Percentiles rank a stretch among this genome's conserved stretches.
Conservation (phyloP, 352 stramenopile genomes). For the Globisporangium heterothallicum region DNA sequence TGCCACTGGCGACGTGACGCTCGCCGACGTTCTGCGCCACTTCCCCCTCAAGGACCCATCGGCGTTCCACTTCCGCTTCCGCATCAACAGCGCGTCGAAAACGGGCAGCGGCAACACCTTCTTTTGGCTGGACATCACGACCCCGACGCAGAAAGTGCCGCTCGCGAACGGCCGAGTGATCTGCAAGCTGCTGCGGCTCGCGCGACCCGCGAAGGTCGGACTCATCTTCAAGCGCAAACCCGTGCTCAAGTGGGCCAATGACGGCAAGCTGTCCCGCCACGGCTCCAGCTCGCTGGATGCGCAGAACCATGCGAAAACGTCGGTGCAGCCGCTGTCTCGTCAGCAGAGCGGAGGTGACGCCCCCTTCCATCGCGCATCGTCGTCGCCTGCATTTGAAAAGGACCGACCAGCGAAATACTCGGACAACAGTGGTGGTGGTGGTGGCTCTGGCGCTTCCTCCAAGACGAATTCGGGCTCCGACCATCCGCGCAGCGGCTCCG, state of each 20-base stretch:
- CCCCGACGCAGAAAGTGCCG: slow-evolving; percentile 57
- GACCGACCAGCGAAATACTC: slow-evolving; percentile 63
- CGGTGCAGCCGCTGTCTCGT: slow-evolving; percentile 19
- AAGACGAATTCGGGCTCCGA: no score
- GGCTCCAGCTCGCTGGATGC: slow-evolving; percentile 1
- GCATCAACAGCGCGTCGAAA: slow-evolving; percentile 49
- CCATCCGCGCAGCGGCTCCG: slow-evolving; percentile 3
- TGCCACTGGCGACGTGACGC: slow-evolving; percentile 45
- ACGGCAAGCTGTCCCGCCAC: slow-evolving; percentile 14
- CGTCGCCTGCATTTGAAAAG: slow-evolving; percentile 38
- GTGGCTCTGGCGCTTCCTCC: no score
- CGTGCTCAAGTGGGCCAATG: slow-evolving; percentile 53
- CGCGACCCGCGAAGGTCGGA: slow-evolving; percentile 43
- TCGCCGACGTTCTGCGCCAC: slow-evolving; percentile 58
- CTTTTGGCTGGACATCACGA: slow-evolving; percentile 72
- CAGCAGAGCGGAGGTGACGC: slow-evolving; percentile 14
- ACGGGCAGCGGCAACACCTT: slow-evolving; percentile 44
- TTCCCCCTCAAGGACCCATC: slow-evolving; percentile 48
- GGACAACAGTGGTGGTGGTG: slow-evolving; percentile 33
- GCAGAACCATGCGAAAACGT: slow-evolving; percentile 9
- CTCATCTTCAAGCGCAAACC: slow-evolving; percentile 73
- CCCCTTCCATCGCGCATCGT: slow-evolving; percentile 41
- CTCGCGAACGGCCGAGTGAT: slow-evolving; percentile 74
- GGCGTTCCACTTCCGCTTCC: slow-evolving; percentile 82
- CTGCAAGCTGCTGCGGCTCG: slow-evolving; percentile 74